Base-by-base conservation (phyloP, 306 rosid species). In the Vigna reflexopilosa region DNA sequence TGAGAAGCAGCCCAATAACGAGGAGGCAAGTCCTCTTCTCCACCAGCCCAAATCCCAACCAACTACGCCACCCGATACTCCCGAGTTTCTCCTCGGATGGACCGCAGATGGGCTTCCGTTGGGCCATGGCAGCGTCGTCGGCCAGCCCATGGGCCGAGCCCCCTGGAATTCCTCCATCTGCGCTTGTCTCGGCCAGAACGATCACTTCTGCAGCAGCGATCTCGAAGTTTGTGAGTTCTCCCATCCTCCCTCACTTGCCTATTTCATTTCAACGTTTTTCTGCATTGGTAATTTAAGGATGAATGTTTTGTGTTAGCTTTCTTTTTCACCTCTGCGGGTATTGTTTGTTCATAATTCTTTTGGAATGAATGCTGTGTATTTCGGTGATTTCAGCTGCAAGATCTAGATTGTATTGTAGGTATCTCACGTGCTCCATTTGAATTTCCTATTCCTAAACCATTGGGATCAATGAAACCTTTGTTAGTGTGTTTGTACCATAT, bases 191-290 rank as follows among this genome's bases (percentile, higher is more conserved):
- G 99, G 99, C 6, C 97, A 90, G 19, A 88, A 76, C 81, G 99
- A 95, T 79, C 91, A 95, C 10, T 95, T 95, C 82, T 93, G 96
- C 78, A 87, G 99, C 83, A 86, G 93, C 88, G 99, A 92, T 90
- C 88, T 95, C 48, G 99, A 95, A 95, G 99, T 95, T 87, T 95
- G 99, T 95, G 78, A 87, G 99, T 20, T 34, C 14, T 59, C 32
- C 66, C 16, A 14, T 15, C 14, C 81, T 11, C 14, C 83, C 54
- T 67, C 16, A 3, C 3, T 5, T 50, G 8, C 65, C 38, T 1
- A 2, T 20, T 80, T 47, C 10, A 4, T 45, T 59, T 45, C 4
- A 20, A 6, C 50, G 5, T 11, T 12, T 73, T 44, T 59, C 8
- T 61, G 9, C 28, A 50, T 38, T 72, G 63, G 67, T 48, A 57